Evolutionary conservation across 2,329 filamentous ascomycete genomes (phyloP).

Genomic region (Fusarium cyanostomum): DNA sequence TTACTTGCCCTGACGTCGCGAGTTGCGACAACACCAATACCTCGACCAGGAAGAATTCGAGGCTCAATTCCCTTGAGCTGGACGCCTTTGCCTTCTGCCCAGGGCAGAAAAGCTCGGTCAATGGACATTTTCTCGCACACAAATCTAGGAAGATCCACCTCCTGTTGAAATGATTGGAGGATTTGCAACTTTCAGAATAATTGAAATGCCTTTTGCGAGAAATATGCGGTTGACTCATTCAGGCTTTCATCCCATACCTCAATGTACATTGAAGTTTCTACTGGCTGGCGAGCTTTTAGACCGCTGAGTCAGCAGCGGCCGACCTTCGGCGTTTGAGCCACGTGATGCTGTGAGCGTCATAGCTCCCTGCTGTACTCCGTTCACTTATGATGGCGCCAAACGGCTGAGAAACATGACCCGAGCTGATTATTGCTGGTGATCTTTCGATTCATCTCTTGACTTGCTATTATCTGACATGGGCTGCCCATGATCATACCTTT

Average conservation of each 20-base stretch:
- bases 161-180: no score
- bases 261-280: conserved; percentile 17
- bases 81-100: conserved; percentile 63
- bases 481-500: not conserved
- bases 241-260: not conserved
- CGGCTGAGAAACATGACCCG: not conserved
- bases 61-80: conserved; percentile 68
- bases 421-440: conserved; percentile 1
- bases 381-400: conserved; percentile 15
- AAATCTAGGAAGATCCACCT: not conserved
- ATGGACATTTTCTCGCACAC: conserved; percentile 31
- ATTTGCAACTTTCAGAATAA: not conserved
- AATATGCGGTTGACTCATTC: conserved; percentile 18
- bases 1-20: conserved; percentile 68
- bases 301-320: conserved; percentile 22
- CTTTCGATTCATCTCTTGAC: not conserved
- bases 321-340: conserved; percentile 7
- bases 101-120: conserved; percentile 62
- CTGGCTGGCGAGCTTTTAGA: conserved; percentile 22
- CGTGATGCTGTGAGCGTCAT: conserved; percentile 32
- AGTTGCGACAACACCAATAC: conserved; percentile 80
- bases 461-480: not conserved
- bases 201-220: not conserved
- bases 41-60: conserved; percentile 73
- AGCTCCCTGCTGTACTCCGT: conserved; percentile 8